Evolutionary conservation across 2,329 filamentous ascomycete genomes (phyloP), one percentile per base, ranked within the genome.

Genomic region (Colletotrichum sp.): DNA sequence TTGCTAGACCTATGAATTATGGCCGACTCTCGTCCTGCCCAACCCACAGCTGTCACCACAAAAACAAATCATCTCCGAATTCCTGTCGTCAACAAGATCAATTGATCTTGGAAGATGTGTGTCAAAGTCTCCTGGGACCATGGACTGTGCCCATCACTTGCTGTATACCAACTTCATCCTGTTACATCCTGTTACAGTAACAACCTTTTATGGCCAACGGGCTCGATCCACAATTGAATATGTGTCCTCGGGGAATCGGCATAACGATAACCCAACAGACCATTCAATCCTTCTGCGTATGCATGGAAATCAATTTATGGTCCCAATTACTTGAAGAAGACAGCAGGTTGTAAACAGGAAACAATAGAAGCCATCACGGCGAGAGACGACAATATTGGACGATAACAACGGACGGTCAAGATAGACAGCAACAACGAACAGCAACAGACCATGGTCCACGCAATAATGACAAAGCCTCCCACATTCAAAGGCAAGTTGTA

Each of bases 361-460:
- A 8, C 26, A 28, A 28, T 28, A 28, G 28, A 28, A 28, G 28
- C 28, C 28, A 28, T 8, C 6, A 49, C 18, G 5, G 7, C 18
- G 5, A 18, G 16, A 1, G 2, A 39, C 36, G 15, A 39, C 36
- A 39, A 18, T 4, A 18, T 39, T 4, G 2, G 36, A 16, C 15
- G 15, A 39, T 18, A 18, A n/a, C 9, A 12, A n/a, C 9, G 18
- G 2, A n/a, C 39, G 18, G 0, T 8, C 2, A n/a, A 6, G 9
- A 49, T n/a, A 10, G 9, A 49, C 9, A 0, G 39, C 3, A 49
- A 49, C 39, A 3, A 2, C 18, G 3, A 3, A 49, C 2, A 2
- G 4, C 18, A 1, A n/a, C 18, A n/a, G 18, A n/a, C 10, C 0
- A 12, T 10, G 0, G 18, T n/a, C 39, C 18, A 49, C 5, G 8